These are phyloP conservation scores for Taiozyma sp. DNA, from an alignment of 1,139 yeast species.

Conservation along the genomic window DNA sequence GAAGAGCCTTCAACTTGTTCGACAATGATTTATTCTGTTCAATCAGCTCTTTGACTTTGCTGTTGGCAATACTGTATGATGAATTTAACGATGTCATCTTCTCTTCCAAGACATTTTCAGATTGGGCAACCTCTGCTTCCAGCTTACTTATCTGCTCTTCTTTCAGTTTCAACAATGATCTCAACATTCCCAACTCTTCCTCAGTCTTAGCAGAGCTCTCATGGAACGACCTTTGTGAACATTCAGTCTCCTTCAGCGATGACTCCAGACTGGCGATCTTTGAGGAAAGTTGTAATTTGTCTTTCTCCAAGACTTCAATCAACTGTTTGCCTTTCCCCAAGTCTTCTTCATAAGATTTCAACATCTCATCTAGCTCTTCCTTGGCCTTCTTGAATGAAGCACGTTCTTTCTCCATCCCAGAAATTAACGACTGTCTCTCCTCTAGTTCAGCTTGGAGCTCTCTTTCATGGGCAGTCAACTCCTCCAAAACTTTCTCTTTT, in stretches of 20 bases:
- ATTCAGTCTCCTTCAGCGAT: conserved; percentile 13
- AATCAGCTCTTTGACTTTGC: conserved; percentile 39
- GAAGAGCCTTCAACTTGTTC: conserved; percentile 31
- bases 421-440: conserved; percentile 30
- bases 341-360: conserved; percentile 19
- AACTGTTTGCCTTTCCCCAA: conserved; percentile 18
- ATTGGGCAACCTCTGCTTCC: conserved; percentile 27
- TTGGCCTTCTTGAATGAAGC: conserved; percentile 32
- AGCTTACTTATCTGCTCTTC: conserved; percentile 31
- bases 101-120: conserved; percentile 32
- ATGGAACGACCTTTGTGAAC: conserved; percentile 13
- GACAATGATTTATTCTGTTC: conserved; percentile 43
- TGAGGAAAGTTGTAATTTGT: conserved; percentile 17
- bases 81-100: conserved; percentile 31
- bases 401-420: conserved; percentile 32
- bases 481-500: conserved; percentile 38
- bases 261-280: conserved; percentile 13
- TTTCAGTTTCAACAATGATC: conserved; percentile 28
- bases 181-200: conserved; percentile 28
- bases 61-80: conserved; percentile 31
- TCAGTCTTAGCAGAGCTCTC: conserved; percentile 14
- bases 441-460: conserved; percentile 34
- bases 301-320: conserved; percentile 19
- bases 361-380: conserved; percentile 26
- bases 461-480: conserved; percentile 34